A percentile compares a stretch with the other conserved stretches of the same genome.
phyloP scores from a whole-genome alignment of 768 basidiomycete genomes.

The Pulveroboletus ravenelii region DNA sequence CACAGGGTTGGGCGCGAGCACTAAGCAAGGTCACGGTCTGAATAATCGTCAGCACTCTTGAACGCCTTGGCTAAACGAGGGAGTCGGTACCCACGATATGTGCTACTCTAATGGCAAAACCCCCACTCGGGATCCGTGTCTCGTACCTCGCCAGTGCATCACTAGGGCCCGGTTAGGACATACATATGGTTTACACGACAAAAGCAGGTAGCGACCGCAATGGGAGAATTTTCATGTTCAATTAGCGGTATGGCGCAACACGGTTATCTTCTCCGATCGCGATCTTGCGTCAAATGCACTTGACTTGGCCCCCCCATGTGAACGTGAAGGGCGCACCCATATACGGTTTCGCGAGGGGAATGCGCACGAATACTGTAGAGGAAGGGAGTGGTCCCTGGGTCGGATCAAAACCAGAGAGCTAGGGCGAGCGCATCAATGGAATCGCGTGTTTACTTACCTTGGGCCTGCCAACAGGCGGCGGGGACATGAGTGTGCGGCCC shows the following conservation, averaged over 20 bases:
- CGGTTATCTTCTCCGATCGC: conserved; percentile 1
- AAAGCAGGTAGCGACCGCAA: conserved; percentile 9
- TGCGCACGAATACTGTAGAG: conserved; percentile 6
- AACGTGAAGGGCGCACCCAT: conserved; percentile 3
- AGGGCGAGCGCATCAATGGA: conserved; percentile 7
- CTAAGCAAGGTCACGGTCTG: conserved; percentile 8
- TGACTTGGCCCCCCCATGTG: conserved; percentile 1
- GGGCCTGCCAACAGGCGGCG: neutral
- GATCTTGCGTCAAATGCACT: conserved; percentile 14
- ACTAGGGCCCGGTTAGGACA: conserved; percentile 1
- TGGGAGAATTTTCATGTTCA: conserved; percentile 12
- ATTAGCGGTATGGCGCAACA: conserved; percentile 7
- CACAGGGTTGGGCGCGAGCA: conserved; percentile 7
- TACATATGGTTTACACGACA: conserved; percentile 12
- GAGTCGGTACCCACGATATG: conserved; percentile 6
- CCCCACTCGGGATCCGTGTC: conserved; percentile 15
- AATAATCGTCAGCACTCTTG: conserved; percentile 6
- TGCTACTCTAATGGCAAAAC: conserved; percentile 2
- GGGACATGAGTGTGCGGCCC: conserved; percentile 8
- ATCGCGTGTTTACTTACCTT: conserved; percentile 10
- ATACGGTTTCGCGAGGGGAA: conserved; percentile 11
- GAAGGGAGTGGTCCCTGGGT: conserved; percentile 19
- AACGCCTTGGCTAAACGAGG: conserved; percentile 7
- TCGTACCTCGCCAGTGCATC: conserved; percentile 16
- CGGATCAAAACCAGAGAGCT: conserved; percentile 23